A percentile compares a stretch with the other conserved stretches of the same genome.
Evolutionary conservation across 2,329 filamentous ascomycete genomes (phyloP).

Genomic region (Atkinsonella texensis): DNA sequence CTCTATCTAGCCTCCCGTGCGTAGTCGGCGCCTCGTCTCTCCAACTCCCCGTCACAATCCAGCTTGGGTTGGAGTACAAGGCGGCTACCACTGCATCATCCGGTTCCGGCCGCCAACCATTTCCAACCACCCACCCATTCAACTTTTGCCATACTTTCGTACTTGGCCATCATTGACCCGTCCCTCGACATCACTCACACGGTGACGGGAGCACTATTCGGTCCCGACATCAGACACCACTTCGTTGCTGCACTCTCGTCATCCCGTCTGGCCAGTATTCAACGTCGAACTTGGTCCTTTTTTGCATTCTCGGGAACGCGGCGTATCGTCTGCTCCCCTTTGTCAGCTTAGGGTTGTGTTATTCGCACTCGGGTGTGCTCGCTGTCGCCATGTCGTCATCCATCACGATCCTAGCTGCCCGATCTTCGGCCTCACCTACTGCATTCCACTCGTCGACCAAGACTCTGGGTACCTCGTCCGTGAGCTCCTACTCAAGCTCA

Average conservation of each 20-base stretch:
- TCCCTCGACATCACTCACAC: background rate
- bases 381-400: constrained; percentile 48
- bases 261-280: background rate
- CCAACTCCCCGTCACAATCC: background rate
- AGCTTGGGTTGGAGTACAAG: background rate
- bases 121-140: background rate
- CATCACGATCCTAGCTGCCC: constrained; percentile 51
- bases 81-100: background rate
- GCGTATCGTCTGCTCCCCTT: background rate
- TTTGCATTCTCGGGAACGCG: background rate
- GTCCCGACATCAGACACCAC: background rate
- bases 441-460: constrained; percentile 29
- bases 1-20: constrained; percentile 1
- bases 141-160: background rate
- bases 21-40: constrained; percentile 3
- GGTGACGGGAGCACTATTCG: background rate
- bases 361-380: background rate
- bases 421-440: constrained; percentile 21
- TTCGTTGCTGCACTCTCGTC: background rate
- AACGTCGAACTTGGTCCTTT: background rate
- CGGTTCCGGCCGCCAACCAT: background rate
- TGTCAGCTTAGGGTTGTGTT: background rate
- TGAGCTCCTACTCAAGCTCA: constrained; percentile 27
- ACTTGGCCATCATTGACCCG: background rate
- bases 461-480: constrained; percentile 33